Base-by-base conservation (phyloP, 202 grass and related monocot genomes). In the Setaria italica region DNA sequence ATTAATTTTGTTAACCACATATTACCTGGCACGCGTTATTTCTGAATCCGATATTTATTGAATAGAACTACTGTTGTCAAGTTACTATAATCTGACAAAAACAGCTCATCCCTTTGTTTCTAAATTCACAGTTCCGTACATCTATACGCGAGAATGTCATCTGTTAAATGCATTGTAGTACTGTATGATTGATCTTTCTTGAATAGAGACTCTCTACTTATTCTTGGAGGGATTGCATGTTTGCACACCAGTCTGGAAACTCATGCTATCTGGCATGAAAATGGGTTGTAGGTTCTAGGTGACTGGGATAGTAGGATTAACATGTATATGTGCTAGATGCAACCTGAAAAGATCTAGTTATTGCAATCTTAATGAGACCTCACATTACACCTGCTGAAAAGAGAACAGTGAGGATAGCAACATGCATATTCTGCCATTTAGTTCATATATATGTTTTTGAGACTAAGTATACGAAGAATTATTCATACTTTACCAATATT, bases 61-160 rank as follows among this genome's bases (percentile, higher is more conserved):
- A 17, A 47, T 19, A 51, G 50, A 17, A 33, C 51, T 55, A 53
- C 9, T 74, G 72, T n/a, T 75, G 15, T n/a, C 49, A 54, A 74
- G 35, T 41, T 69, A 9, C 47, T 89, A 4, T 37, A 45, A 17
- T 21, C 34, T 84, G 67, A 81, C 57, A 20, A 78, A 72, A 79
- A 20, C 13, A 66, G 13, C 6, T 47, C 34, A 41, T 65, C 2
- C 13, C 11, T 19, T 33, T 11, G 9, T 42, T 54, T 39, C 29
- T 15, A 4, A 29, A 43, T 19, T 21, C 57, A 43, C 21, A 21
- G 9, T 32, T n/a, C 21, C 67, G 2, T 30, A 66, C 39, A 71
- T 78, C 7, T 69, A 3, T 77, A 56, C 1, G 7, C 30, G 35
- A 17, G 79, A 14, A 45, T 45, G 50, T 20, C 21, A 55, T 14